phyloP scores from a whole-genome alignment of 257 asterid species.

The Catharanthus roseus region DNA sequence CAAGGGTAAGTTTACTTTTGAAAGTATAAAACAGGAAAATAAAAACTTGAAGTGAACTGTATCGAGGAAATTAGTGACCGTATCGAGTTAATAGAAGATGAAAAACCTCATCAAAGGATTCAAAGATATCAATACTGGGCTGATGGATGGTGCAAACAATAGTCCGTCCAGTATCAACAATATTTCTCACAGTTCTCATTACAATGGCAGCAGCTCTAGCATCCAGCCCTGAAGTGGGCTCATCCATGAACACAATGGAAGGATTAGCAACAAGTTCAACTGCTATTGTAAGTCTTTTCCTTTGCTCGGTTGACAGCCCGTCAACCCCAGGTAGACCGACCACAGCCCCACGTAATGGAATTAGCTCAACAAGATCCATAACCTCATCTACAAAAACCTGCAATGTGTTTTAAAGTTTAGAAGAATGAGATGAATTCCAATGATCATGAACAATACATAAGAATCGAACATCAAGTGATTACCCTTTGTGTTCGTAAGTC shows the following conservation, averaged over 20 bases:
- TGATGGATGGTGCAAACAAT: slow-evolving; percentile 96
- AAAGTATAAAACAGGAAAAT: not conserved
- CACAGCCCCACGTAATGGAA: slow-evolving; percentile 71
- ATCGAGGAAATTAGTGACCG: not conserved
- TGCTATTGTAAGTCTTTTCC: slow-evolving; percentile 88
- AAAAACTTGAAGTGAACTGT: no score
- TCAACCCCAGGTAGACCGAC: slow-evolving; percentile 91
- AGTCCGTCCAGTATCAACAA: slow-evolving; percentile 89
- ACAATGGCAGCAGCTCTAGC: slow-evolving; percentile 96
- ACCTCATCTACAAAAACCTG: slow-evolving; percentile 92
- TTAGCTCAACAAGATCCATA: slow-evolving; percentile 90
- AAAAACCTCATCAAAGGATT: slow-evolving; percentile 87
- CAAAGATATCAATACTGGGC: slow-evolving; percentile 92
- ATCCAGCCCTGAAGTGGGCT: slow-evolving; percentile 93
- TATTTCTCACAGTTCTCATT: slow-evolving; percentile 92
- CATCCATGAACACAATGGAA: slow-evolving; percentile 88
- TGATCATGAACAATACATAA: not conserved
- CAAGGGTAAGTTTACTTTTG: not conserved
- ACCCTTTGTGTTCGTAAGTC: slow-evolving; percentile 73
- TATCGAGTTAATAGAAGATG: slow-evolving; percentile 9
- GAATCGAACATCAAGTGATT: not conserved
- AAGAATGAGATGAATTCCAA: not conserved
- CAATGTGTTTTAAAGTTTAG: slow-evolving; percentile 20
- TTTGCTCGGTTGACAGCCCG: slow-evolving; percentile 89
- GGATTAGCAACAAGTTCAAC: slow-evolving; percentile 94